Conservation (phyloP, 495 filamentous ascomycete species). For the Lentithecium fluviatile region DNA sequence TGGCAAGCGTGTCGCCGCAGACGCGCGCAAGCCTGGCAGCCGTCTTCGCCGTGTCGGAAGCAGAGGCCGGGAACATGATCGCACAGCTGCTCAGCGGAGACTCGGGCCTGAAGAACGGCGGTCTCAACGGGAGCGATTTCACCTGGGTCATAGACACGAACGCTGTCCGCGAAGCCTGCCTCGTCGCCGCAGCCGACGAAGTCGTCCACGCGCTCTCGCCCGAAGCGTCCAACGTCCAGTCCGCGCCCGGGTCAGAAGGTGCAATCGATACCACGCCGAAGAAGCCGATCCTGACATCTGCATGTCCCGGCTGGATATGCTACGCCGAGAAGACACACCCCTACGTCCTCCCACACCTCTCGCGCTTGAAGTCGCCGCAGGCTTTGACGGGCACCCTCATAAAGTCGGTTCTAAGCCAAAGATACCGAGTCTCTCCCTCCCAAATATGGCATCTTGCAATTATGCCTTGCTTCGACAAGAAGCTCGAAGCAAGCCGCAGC, state of each 20-base stretch:
- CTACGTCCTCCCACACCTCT: conserved; percentile 86
- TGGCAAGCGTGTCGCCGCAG: conserved; percentile 91
- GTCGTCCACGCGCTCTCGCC: conserved; percentile 39
- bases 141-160: conserved; percentile 88
- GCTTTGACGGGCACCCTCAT: conserved; percentile 84
- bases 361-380: conserved; percentile 88
- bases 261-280: conserved; percentile 47
- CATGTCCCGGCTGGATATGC: conserved; percentile 97
- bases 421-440: conserved; percentile 67
- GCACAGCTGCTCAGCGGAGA: conserved; percentile 72
- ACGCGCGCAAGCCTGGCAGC: conserved; percentile 83
- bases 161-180: conserved; percentile 68
- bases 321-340: conserved; percentile 98
- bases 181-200: conserved; percentile 82
- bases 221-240: conserved; percentile 11
- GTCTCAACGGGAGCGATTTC: conserved; percentile 72
- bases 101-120: conserved; percentile 65
- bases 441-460: conserved; percentile 90
- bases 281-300: conserved; percentile 80
- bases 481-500: conserved; percentile 89
- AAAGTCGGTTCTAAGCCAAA: conserved; percentile 75
- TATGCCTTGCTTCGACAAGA: conserved; percentile 99
- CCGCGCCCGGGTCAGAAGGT: conserved; percentile 34
- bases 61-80: conserved; percentile 76
- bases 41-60: conserved; percentile 68